Evolutionary conservation across 495 filamentous ascomycete genomes (phyloP), one percentile per base, ranked within the genome.

Genomic region (Staphylotrichum longicolle): DNA sequence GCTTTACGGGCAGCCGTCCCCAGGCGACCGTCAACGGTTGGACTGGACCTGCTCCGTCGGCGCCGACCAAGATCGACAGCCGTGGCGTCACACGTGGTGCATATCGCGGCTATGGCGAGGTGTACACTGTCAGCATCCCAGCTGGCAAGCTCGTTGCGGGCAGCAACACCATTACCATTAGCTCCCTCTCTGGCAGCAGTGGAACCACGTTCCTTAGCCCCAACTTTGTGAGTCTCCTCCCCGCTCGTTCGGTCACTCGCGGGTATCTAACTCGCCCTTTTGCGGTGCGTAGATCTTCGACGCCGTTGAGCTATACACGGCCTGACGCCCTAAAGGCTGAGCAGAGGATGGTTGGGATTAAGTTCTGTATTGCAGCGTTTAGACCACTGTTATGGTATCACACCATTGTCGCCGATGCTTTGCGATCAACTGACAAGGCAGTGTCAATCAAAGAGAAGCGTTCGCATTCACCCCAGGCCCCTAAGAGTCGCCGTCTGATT

Each of bases 11-110:
- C 20, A 80, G 74, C 15, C 71, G 83, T 20, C 83, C 82, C 2
- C 69, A 71, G 47, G 73, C 75, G 0, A 72, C 63, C 48, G 74
- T 88, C 53, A 88, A 87, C 62, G 73, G 70, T 27, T 86, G 78
- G 64, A 72, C 72, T 0, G 77, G 72, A 0, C 32, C 74, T 0
- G 74, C 73, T 0, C 86, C 86, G 0, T 64, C 77, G 0, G 85
- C 86, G 0, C 85, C 86, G 5, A 77, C 74, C 3, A 87, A 87
- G 72, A 84, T 89, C 40, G 80, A 88, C 65, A 83, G 78, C 10
- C 78, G 86, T 2, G 86, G 86, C 14, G 80, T 88, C 0, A 89
- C 86, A 12, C 72, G 86, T 9, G 86, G 86, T 0, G 83, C 85
- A 1, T 89, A 88, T 60, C 73, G 84, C 0, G 86, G 86, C 0